Base-by-base conservation (phyloP, 352 stramenopile species). In the Globisporangium abappressorium region DNA sequence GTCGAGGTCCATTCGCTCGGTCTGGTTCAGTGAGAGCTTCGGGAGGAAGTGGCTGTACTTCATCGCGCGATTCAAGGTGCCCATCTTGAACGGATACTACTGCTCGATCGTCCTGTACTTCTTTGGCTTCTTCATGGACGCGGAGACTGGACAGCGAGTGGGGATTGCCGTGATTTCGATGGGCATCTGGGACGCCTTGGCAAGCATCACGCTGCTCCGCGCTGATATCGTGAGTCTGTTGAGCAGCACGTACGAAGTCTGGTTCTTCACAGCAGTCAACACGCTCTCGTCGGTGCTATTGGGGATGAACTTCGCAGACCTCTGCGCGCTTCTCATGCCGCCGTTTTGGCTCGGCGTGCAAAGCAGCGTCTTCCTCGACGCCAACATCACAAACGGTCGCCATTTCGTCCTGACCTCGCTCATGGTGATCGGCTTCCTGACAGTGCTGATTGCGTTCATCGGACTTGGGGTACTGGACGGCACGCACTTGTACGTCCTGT, bases 191-290 rank as follows among this genome's bases (percentile, higher is more conserved):
- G 62, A 57, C 20, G 18, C 51, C 18, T 11, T 66, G 4, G 58
- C 49, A 9, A 41, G 57, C 47, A 66, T 64, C 38, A 47, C n/a
- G 12, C 55, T 57, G 9, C 70, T 81, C 5, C 74, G 72, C 0
- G 64, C 66, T 47, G 71, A 77, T 15, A 69, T 78, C 47, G n/a
- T 75, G 4, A 51, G 53, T 1, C 36, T 75, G 24, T 33, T 78
- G 5, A 5, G 68, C 8, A 33, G 53, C 2, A 74, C 72, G 24
- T 75, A 81, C 62, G 74, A 81, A 38, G 71, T 73, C 20, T 81
- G 69, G 71, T 73, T 76, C 64, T 70, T 77, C 56, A 71, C 66
- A 5, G 15, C 59, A 22, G 65, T 69, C 5, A 81, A 75, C 38
- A 54, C 36, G 6, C 15, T 59, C 24, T 66, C 66, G 6, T 64